Evolutionary conservation across 1,284 basidiomycete species (phyloP).

Genomic region (Mycosarcoma maydis): DNA sequence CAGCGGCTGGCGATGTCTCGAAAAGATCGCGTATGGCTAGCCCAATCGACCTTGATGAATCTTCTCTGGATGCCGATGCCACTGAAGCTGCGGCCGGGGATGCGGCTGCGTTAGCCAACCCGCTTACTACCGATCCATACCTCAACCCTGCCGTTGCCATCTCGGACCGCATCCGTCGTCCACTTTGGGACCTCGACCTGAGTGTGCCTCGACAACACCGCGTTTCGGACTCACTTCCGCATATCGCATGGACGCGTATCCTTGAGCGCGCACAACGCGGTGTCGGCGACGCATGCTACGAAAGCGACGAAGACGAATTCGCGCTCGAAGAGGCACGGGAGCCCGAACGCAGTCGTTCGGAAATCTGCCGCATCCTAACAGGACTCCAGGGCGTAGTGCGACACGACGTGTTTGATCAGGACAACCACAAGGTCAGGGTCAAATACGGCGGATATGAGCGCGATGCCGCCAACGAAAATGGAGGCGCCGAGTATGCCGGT

Average conservation of each 20-base stretch:
- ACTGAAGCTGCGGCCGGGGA: not conserved
- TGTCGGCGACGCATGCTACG: conserved; percentile 61
- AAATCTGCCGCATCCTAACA: conserved; percentile 48
- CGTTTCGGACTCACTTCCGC: conserved; percentile 30
- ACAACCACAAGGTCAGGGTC: conserved; percentile 26
- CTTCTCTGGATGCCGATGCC: conserved; percentile 10
- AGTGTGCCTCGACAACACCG: conserved; percentile 20
- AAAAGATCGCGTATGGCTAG: conserved; percentile 44
- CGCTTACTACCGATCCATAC: conserved; percentile 36
- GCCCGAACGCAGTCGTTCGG: conserved; percentile 38
- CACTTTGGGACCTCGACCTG: conserved; percentile 53
- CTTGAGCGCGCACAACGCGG: conserved; percentile 57
- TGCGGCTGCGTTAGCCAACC: conserved; percentile 14
- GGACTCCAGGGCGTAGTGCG: conserved; percentile 39
- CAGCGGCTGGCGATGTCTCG: conserved; percentile 26
- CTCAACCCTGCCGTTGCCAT: conserved; percentile 23
- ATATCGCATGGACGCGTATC: conserved; percentile 56
- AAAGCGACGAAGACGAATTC: conserved; percentile 56
- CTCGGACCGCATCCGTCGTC: conserved; percentile 28
- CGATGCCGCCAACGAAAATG: conserved; percentile 1
- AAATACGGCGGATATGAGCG: conserved; percentile 27
- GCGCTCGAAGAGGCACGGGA: conserved; percentile 48
- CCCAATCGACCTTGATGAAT: conserved; percentile 38
- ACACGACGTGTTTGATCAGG: conserved; percentile 30
- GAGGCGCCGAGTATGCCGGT: not conserved